Evolutionary conservation across 2,329 filamentous ascomycete genomes (phyloP).

Genomic region (Diaporthe ilicicola): DNA sequence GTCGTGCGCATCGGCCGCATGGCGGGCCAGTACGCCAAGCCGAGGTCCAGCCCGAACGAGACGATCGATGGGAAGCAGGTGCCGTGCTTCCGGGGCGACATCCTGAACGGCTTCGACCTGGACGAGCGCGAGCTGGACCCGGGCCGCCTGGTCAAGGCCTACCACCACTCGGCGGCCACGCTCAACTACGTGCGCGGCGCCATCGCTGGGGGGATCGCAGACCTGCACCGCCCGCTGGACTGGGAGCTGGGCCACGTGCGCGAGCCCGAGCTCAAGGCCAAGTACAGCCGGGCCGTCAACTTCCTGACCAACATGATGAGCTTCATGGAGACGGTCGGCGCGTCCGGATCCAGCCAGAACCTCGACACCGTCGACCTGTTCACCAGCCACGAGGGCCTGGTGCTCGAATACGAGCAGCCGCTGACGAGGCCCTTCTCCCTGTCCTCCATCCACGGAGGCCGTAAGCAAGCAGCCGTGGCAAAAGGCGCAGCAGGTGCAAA

Average conservation of each 20-base stretch:
- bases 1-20: constrained; percentile 95
- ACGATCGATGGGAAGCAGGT: constrained; percentile 78
- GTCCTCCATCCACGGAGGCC: constrained; percentile 38
- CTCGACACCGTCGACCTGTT: constrained; percentile 93
- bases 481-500: constrained; percentile 37
- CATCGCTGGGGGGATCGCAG: constrained; percentile 87
- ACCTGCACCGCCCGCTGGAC: constrained; percentile 91
- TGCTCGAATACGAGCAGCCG: constrained; percentile 92
- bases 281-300: constrained; percentile 85
- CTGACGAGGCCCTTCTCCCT: constrained; percentile 78
- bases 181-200: constrained; percentile 91
- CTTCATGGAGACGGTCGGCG: constrained; percentile 94
- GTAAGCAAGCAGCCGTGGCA: constrained; percentile 36
- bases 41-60: constrained; percentile 88
- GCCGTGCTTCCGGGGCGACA: constrained; percentile 93
- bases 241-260: constrained; percentile 94
- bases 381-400: constrained; percentile 93
- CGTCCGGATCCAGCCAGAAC: constrained; percentile 78
- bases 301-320: constrained; percentile 90
- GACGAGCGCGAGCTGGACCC: constrained; percentile 85
- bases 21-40: constrained; percentile 98
- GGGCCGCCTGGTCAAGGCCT: constrained; percentile 83
- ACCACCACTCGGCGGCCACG: constrained; percentile 94
- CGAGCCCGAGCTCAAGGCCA: constrained; percentile 81
- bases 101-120: constrained; percentile 86